These are phyloP conservation scores for Parietaria judaica DNA, from an alignment of 306 rosid genomes.

Conservation along the genomic window DNA sequence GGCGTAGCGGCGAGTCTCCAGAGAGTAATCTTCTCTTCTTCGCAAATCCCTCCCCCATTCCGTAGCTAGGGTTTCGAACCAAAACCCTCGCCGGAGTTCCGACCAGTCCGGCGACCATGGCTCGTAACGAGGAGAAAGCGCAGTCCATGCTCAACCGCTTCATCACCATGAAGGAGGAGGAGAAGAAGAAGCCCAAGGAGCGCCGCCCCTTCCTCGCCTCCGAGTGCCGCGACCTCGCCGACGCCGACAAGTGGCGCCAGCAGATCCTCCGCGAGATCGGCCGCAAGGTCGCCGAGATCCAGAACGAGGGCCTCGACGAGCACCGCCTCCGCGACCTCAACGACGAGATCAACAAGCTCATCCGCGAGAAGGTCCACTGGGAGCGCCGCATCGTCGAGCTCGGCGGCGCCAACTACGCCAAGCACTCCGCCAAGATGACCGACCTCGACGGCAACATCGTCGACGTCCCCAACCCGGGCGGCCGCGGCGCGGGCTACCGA, in stretches of 20 bases:
- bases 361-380: slow-evolving; percentile 75
- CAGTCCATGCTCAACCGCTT: slow-evolving; percentile 80
- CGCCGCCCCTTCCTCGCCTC: slow-evolving; percentile 71
- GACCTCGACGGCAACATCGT: slow-evolving; percentile 91
- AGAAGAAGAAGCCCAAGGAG: slow-evolving; percentile 92
- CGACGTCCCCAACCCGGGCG: slow-evolving; percentile 87
- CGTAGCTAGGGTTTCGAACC: slow-evolving; percentile 5
- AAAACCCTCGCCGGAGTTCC: neutral
- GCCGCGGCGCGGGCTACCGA: slow-evolving; percentile 88
- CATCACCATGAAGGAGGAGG: slow-evolving; percentile 75
- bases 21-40: neutral
- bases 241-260: slow-evolving; percentile 86
- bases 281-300: slow-evolving; percentile 97
- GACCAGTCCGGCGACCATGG: slow-evolving; percentile 38
- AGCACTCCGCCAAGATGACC: slow-evolving; percentile 75
- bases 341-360: slow-evolving; percentile 90
- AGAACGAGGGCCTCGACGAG: slow-evolving; percentile 88
- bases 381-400: slow-evolving; percentile 83
- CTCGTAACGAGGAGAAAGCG: slow-evolving; percentile 65
- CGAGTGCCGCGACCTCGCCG: slow-evolving; percentile 91
- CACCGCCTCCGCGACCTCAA: slow-evolving; percentile 96
- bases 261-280: slow-evolving; percentile 93
- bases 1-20: neutral
- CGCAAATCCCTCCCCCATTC: slow-evolving; percentile 4
- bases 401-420: slow-evolving; percentile 66